Base-by-base conservation (phyloP, 192 early-diverging fungal species). In the Backusella australiensis region DNA sequence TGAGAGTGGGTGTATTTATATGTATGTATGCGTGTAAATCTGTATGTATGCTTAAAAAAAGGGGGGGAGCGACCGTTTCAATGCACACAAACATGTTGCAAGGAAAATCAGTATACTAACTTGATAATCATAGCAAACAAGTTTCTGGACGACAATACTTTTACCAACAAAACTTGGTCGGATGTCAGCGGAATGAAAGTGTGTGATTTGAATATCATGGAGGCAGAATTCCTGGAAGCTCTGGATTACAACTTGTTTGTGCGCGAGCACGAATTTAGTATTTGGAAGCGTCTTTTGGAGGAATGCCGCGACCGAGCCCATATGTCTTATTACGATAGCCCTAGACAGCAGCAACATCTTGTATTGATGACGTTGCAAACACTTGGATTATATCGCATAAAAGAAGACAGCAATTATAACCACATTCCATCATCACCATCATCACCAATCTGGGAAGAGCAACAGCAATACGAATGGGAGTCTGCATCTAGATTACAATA, bases 111-210 rank as follows among this genome's bases (percentile, higher is more conserved):
- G 3, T 56, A 56, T 49, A 49, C 46, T 49, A 4, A 49, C 5
- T 49, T 49, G 4, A 19, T 23, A 65, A 53, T 42, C 15, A 39
- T 73, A 83, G 90, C 93, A 67, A 95, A 93, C 88, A 96, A 96
- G 74, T 90, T 89, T 67, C 83, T 94, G 29, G 90, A 94, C 65
- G 95, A 97, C 83, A 94, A 95, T 81, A 96, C 94, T 34, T 97
- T 93, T 69, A 92, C 95, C 29, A 95, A 94, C 81, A 89, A 91
- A 81, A 95, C 95, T 0, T 97, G 95, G 95, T 90, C 92, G 17
- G 91, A 94, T 80, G 92, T 97, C 11, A 93, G 90, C 38, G 87
- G 90, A 42, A 93, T 97, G 81, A 94, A 94, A 6, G 87, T 94
- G 38, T 78, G 88, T 67, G 94, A 97, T 82, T 83, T 97, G 32